Conservation (phyloP, 495 filamentous ascomycete species). For the Bacidia gigantensis region DNA sequence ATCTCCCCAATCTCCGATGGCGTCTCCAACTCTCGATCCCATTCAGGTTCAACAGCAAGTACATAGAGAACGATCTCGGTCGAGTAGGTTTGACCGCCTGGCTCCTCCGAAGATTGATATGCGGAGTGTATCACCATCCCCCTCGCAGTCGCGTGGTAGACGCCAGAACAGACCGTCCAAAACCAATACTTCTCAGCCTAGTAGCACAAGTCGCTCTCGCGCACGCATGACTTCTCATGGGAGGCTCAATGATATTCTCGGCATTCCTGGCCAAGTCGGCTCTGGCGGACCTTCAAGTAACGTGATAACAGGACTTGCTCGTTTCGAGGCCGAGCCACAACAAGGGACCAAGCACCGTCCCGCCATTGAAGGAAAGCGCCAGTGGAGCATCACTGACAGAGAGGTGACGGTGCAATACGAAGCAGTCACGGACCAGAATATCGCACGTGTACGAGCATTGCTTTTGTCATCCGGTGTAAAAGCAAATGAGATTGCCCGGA, state of each 20-base stretch:
- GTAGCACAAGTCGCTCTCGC: constrained; percentile 14
- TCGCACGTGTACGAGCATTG: constrained; percentile 58
- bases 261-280: constrained; percentile 19
- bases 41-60: constrained; percentile 27
- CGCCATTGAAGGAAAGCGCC: constrained; percentile 26
- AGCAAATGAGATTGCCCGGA: constrained; percentile 59
- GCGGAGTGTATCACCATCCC: constrained; percentile 19
- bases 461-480: constrained; percentile 76
- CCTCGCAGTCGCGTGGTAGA: constrained; percentile 6
- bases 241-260: constrained; percentile 25
- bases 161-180: constrained; percentile 2
- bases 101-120: constrained; percentile 52
- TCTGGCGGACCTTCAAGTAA: constrained; percentile 11
- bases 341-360: constrained; percentile 15
- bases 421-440: constrained; percentile 46
- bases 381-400: constrained; percentile 64
- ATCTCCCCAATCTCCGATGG: neutral
- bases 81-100: constrained; percentile 39
- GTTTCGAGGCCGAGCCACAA: constrained; percentile 25
- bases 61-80: constrained; percentile 21
- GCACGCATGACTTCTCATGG: constrained; percentile 15
- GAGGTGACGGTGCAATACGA: constrained; percentile 26
- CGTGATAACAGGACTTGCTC: constrained; percentile 33
- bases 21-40: constrained; percentile 21
- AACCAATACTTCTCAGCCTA: constrained; percentile 14